A percentile compares a stretch with the other conserved stretches of the same genome.
phyloP scores from a whole-genome alignment of 495 filamentous ascomycete genomes.

The Penicillium manginii region DNA sequence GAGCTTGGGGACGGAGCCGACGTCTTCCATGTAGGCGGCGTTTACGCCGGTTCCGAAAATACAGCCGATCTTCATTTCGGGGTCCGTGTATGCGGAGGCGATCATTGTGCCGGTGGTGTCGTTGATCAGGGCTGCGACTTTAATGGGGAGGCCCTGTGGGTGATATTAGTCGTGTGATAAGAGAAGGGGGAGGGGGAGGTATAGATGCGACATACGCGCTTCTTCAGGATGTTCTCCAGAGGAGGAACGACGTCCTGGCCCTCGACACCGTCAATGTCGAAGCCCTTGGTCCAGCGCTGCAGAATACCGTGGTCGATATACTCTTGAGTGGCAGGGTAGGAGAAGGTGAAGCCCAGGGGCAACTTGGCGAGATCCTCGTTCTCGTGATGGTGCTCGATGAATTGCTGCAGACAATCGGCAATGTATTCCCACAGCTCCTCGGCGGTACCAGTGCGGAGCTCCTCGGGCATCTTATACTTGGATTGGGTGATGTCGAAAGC shows the following conservation, averaged over 20 bases:
- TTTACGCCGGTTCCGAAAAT: constrained; percentile 99
- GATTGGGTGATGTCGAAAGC: constrained; percentile 99
- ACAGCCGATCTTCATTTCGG: constrained; percentile 89
- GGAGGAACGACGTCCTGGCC: constrained; percentile 93
- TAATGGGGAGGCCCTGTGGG: constrained; percentile 91
- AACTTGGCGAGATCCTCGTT: constrained; percentile 62
- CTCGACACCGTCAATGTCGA: constrained; percentile 96
- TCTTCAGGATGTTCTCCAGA: constrained; percentile 80
- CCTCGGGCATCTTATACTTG: constrained; percentile 96
- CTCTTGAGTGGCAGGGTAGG: constrained; percentile 93
- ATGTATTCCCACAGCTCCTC: constrained; percentile 98
- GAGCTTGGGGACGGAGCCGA: constrained; percentile 89
- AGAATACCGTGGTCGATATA: constrained; percentile 95
- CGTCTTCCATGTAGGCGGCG: constrained; percentile 96
- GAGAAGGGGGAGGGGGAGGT: neutral
- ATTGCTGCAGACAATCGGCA: constrained; percentile 95
- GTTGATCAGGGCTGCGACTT: constrained; percentile 91
- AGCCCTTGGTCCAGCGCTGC: constrained; percentile 98
- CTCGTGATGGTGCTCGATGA: constrained; percentile 89
- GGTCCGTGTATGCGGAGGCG: constrained; percentile 92
- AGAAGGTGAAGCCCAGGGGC: constrained; percentile 96
- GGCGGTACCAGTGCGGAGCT: constrained; percentile 85
- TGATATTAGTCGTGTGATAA: constrained; percentile 2
- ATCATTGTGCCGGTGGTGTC: constrained; percentile 99
- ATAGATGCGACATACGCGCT: constrained; percentile 60